Percentiles rank a stretch among this genome's conserved stretches.
These are phyloP conservation scores for Aspergillus transmontanensis DNA, from an alignment of 2,329 filamentous ascomycete species.

Conservation along the genomic window DNA sequence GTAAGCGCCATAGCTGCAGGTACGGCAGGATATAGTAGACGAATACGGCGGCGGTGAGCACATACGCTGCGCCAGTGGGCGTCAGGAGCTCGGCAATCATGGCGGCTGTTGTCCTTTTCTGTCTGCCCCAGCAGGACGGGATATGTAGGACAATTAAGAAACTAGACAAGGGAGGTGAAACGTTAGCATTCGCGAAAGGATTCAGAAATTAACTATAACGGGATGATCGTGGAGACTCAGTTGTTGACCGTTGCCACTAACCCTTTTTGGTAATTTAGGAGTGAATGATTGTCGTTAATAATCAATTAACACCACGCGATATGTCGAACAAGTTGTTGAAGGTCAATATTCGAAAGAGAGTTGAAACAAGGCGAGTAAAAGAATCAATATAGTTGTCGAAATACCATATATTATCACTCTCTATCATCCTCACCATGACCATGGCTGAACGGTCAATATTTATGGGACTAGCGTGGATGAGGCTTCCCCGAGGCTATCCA, in stretches of 20 bases:
- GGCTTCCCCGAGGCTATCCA: constrained; percentile 27
- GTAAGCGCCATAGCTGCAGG: constrained; percentile 57
- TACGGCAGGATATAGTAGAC: constrained; percentile 62
- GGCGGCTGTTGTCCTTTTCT: background rate
- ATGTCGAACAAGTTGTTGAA: background rate
- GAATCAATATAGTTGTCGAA: background rate
- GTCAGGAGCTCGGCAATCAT: constrained; percentile 33
- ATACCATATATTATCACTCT: background rate
- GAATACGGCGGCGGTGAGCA: constrained; percentile 53
- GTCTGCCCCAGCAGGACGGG: background rate
- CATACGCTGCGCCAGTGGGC: constrained; percentile 35
- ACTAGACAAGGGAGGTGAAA: background rate
- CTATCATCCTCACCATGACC: background rate
- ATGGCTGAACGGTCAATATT: constrained; percentile 11
- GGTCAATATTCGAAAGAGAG: background rate
- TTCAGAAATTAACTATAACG: background rate
- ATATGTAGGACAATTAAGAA: background rate
- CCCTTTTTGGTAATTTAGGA: background rate
- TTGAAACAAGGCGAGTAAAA: background rate
- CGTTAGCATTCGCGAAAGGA: background rate
- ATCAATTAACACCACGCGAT: background rate
- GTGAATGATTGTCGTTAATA: background rate
- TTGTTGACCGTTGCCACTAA: constrained; percentile 9
- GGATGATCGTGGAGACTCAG: background rate
- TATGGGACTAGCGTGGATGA: constrained; percentile 9